Evolutionary conservation across 495 filamentous ascomycete species (phyloP).

Genomic region (Lineolata rhizophorae): DNA sequence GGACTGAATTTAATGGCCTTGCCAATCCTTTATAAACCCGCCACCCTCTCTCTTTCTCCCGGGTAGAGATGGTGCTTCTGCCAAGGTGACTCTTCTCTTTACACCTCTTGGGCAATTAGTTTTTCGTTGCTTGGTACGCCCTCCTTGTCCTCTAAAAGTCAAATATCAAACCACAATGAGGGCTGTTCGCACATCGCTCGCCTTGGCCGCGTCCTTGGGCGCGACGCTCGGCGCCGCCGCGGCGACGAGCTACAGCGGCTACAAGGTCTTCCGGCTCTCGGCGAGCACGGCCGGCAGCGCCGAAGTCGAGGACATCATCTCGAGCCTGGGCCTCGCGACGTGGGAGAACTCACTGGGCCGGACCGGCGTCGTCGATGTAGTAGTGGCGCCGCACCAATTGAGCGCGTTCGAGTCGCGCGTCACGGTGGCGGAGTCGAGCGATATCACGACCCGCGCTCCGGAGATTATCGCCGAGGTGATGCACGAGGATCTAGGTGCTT

Average conservation of each 20-base stretch:
- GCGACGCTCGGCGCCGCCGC: no score
- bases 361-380: constrained; percentile 18
- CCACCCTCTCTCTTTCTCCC: no score
- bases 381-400: constrained; percentile 19
- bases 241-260: constrained; percentile 22
- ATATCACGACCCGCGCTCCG: constrained; percentile 7
- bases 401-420: constrained; percentile 18
- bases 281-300: constrained; percentile 9
- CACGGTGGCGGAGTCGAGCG: no score
- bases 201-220: constrained; percentile 7
- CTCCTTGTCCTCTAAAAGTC: no score
- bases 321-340: constrained; percentile 11
- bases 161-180: no score
- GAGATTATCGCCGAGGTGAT: constrained; percentile 18
- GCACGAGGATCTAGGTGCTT: constrained; percentile 23
- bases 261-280: constrained; percentile 22
- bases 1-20: no score
- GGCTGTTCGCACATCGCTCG: no score
- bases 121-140: no score
- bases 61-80: no score
- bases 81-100: no score
- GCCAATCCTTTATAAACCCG: no score
- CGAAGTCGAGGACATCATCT: constrained; percentile 8
- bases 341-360: constrained; percentile 14
- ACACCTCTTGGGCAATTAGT: no score